Conservation (phyloP, 257 asterid genomes). For the Lycium barbarum region DNA sequence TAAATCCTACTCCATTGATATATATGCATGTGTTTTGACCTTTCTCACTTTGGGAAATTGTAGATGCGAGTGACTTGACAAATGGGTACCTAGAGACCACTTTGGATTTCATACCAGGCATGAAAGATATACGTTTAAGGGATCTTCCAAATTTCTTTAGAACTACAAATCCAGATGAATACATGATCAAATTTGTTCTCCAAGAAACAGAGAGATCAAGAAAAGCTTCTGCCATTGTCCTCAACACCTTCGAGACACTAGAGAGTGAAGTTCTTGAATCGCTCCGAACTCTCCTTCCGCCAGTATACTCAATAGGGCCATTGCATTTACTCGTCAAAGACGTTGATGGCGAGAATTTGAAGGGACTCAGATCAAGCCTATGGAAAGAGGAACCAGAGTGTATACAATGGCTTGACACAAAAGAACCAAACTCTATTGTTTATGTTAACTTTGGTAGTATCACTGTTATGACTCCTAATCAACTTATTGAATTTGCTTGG, state of each 20-base stretch:
- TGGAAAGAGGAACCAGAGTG: conserved; percentile 31
- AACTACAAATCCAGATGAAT: conserved; percentile 35
- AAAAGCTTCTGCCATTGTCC: not conserved
- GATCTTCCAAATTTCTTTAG: conserved; percentile 33
- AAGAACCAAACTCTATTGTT: too few relatives aligned
- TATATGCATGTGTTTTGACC: not conserved
- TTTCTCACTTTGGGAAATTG: not conserved
- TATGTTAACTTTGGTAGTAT: too few relatives aligned
- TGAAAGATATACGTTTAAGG: conserved; percentile 27
- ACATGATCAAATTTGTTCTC: not conserved
- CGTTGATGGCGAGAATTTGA: not conserved
- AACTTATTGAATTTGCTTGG: not conserved
- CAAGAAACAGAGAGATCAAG: conserved; percentile 27
- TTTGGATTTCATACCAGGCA: conserved; percentile 29
- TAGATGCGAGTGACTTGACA: not conserved
- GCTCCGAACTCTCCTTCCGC: too few relatives aligned
- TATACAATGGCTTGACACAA: conserved; percentile 28
- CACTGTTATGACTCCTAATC: too few relatives aligned
- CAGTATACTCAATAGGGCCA: conserved; percentile 31
- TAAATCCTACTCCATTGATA: too few relatives aligned
- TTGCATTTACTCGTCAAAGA: conserved; percentile 29
- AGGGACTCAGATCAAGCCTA: not conserved
- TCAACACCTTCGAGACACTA: too few relatives aligned
- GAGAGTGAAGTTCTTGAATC: too few relatives aligned
- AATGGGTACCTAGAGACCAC: conserved; percentile 18